These are phyloP conservation scores for Coniochaeta ligniaria DNA, from an alignment of 2,329 filamentous ascomycete species.

Conservation along the genomic window DNA sequence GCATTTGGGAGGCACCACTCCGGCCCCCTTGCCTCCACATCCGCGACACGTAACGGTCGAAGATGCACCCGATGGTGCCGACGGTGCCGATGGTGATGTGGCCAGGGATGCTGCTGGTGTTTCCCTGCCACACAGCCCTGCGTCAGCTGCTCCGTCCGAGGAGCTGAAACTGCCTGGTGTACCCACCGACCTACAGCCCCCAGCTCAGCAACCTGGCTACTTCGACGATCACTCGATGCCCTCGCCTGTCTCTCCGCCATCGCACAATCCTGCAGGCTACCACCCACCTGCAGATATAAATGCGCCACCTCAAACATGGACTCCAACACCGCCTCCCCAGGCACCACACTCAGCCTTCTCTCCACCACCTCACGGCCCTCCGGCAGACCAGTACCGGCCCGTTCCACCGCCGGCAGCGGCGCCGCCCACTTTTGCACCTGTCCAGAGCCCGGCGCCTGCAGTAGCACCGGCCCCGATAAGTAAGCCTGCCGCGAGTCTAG, in stretches of 20 bases:
- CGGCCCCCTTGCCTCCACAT: neutral
- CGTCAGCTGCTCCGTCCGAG: slow-evolving; percentile 21
- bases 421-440: slow-evolving; percentile 15
- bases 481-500: slow-evolving; percentile 12
- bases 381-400: slow-evolving; percentile 27
- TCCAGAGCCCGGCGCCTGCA: slow-evolving; percentile 16
- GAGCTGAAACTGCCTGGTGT: slow-evolving; percentile 20
- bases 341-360: slow-evolving; percentile 18
- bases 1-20: slow-evolving; percentile 13
- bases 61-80: slow-evolving; percentile 42
- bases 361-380: slow-evolving; percentile 16
- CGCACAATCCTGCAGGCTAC: slow-evolving; percentile 17
- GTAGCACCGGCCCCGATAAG: slow-evolving; percentile 19
- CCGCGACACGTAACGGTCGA: slow-evolving; percentile 35
- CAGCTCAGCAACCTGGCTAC: slow-evolving; percentile 8
- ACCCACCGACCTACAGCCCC: slow-evolving; percentile 13
- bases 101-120: slow-evolving; percentile 23
- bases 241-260: slow-evolving; percentile 19
- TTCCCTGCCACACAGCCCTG: slow-evolving; percentile 27
- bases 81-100: slow-evolving; percentile 27
- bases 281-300: slow-evolving; percentile 13
- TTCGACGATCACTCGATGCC: slow-evolving; percentile 14
- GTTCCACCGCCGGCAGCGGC: slow-evolving; percentile 19
- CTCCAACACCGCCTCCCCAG: slow-evolving; percentile 18
- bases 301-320: slow-evolving; percentile 14